These are phyloP conservation scores for Botrytis byssoidea DNA, from an alignment of 2,329 filamentous ascomycete genomes.

Conservation along the genomic window DNA sequence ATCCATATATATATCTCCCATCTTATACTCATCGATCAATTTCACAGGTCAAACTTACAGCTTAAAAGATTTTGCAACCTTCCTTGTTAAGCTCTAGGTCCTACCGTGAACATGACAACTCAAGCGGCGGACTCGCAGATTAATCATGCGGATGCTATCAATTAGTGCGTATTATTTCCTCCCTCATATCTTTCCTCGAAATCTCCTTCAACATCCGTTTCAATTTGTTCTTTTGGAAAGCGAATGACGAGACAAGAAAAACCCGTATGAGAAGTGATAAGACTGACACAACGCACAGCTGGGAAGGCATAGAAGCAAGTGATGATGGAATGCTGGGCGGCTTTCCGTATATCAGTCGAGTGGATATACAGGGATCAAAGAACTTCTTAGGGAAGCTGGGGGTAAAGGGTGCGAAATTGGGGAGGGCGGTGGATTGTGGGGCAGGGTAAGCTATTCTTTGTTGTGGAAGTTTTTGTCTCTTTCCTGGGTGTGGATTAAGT, in stretches of 20 bases:
- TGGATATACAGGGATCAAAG: slow-evolving; percentile 69
- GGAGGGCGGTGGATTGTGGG: slow-evolving; percentile 42
- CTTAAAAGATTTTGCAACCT: too few species aligned
- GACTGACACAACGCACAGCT: slow-evolving; percentile 33
- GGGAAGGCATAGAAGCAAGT: slow-evolving; percentile 51
- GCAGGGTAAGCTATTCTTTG: slow-evolving; percentile 39
- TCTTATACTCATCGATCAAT: not conserved
- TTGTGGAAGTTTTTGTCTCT: not conserved
- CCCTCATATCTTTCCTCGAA: not conserved
- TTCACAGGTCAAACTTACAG: too few species aligned
- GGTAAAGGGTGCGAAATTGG: slow-evolving; percentile 39
- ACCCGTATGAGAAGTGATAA: not conserved
- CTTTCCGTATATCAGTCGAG: slow-evolving; percentile 64
- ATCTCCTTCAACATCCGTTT: not conserved
- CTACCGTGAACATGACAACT: not conserved
- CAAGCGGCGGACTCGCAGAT: slow-evolving; percentile 12
- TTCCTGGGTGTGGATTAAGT: not conserved
- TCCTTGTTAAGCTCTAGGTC: not conserved
- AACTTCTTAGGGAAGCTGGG: slow-evolving; percentile 69
- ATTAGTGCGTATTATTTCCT: slow-evolving; percentile 7
- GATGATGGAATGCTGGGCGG: slow-evolving; percentile 79
- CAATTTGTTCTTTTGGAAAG: not conserved
- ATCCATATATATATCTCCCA: not conserved
- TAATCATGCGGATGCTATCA: slow-evolving; percentile 18
- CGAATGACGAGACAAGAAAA: not conserved